Evolutionary conservation across 2,329 filamentous ascomycete species (phyloP).

Genomic region (Arthroderma sp.): DNA sequence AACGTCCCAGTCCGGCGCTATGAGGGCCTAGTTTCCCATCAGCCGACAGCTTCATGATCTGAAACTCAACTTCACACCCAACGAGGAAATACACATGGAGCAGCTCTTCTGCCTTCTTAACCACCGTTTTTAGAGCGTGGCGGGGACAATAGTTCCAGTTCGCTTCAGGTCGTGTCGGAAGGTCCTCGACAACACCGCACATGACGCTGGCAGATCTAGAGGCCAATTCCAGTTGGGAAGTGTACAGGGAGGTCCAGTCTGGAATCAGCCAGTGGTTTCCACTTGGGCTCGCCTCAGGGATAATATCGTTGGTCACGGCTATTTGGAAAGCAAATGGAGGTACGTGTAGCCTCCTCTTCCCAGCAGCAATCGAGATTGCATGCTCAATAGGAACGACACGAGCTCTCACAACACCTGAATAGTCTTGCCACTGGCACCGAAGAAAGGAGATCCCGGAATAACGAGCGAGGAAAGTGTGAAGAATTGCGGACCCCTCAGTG

Average conservation of each 20-base stretch:
- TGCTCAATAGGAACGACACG: conserved; percentile 2
- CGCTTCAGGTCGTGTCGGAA: neutral
- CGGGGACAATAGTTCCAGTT: conserved; percentile 1
- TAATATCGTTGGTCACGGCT: neutral
- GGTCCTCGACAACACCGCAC: neutral
- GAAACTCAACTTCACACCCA: conserved; percentile 4
- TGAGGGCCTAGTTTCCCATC: neutral
- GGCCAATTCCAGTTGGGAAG: neutral
- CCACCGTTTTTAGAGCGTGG: neutral
- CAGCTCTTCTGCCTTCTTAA: neutral
- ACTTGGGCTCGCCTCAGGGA: neutral
- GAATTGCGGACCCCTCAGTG: neutral
- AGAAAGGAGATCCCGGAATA: neutral
- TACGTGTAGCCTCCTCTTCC: neutral
- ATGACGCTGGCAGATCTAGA: neutral
- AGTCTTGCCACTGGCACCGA: conserved; percentile 5
- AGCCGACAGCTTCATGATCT: neutral
- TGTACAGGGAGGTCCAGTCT: conserved; percentile 3
- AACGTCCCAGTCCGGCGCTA: neutral
- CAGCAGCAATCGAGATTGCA: neutral
- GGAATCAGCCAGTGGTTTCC: neutral
- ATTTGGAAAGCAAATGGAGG: neutral
- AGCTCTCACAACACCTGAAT: conserved; percentile 4
- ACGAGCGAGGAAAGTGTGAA: neutral
- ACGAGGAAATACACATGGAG: neutral